Percentiles rank a stretch among this genome's conserved stretches.
Evolutionary conservation across 306 rosid genomes (phyloP).

Genomic region (Inga oerstediana): DNA sequence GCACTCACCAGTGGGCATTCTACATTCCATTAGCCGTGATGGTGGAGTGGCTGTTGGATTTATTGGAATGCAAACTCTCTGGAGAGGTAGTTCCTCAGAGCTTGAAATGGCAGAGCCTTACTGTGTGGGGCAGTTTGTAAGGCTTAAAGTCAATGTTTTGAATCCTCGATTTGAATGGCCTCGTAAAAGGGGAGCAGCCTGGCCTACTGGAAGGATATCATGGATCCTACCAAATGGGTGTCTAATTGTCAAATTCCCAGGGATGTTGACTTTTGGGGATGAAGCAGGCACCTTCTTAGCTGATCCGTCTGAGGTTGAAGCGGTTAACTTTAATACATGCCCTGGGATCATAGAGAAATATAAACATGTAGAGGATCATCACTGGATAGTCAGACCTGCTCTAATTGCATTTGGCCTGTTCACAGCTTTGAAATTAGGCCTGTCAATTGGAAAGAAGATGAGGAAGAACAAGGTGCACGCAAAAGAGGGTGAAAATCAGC

Average conservation of each 20-base stretch:
- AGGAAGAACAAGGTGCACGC: conserved; percentile 49
- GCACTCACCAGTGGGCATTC: conserved; percentile 81
- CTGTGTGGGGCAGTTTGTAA: conserved; percentile 80
- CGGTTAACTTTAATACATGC: conserved; percentile 61
- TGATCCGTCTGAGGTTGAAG: conserved; percentile 90
- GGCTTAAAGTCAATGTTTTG: conserved; percentile 57
- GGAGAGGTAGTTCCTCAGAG: conserved; percentile 71
- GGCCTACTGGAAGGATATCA: conserved; percentile 75
- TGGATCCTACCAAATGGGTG: conserved; percentile 90
- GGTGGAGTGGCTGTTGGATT: conserved; percentile 73
- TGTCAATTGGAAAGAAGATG: conserved; percentile 57
- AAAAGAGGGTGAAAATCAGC: conserved; percentile 44
- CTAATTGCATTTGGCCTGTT: conserved; percentile 68
- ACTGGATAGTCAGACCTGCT: conserved; percentile 86
- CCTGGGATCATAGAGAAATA: conserved; percentile 73
- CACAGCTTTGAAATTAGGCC: conserved; percentile 75
- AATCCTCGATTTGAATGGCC: conserved; percentile 89
- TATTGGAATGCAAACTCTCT: conserved; percentile 72
- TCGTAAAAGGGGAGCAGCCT: conserved; percentile 53
- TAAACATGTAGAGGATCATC: conserved; percentile 91
- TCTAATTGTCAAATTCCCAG: conserved; percentile 81
- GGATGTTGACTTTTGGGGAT: conserved; percentile 60
- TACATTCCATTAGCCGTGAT: conserved; percentile 70
- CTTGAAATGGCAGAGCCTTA: conserved; percentile 78
- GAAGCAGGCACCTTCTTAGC: conserved; percentile 61